Conservation (phyloP, 1,284 basidiomycete species). For the Pseudozyma pruni region DNA sequence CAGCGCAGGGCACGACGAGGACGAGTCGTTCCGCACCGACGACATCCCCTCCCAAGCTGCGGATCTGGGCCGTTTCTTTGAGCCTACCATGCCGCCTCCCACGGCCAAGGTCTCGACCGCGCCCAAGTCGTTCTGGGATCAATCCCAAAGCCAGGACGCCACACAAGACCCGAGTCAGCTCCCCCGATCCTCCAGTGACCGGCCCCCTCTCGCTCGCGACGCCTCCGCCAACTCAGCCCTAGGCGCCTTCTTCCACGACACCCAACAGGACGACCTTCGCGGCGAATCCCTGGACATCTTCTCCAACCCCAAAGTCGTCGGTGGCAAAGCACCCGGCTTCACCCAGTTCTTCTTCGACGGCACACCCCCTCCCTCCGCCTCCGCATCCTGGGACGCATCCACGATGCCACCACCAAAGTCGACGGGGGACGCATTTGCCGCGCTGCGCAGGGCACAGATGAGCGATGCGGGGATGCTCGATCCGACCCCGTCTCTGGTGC, state of each 20-base stretch:
- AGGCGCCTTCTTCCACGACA: slow-evolving; percentile 63
- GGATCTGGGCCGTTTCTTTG: slow-evolving; percentile 56
- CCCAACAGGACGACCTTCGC: slow-evolving; percentile 48
- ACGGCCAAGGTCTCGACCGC: slow-evolving; percentile 8
- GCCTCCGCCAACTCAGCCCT: slow-evolving; percentile 53
- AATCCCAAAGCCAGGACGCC: slow-evolving; percentile 27
- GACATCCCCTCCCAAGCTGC: slow-evolving; percentile 45
- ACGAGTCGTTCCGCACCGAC: slow-evolving; percentile 47
- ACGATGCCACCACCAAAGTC: slow-evolving; percentile 59
- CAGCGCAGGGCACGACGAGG: slow-evolving; percentile 22
- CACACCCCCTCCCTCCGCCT: slow-evolving; percentile 25
- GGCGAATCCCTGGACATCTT: slow-evolving; percentile 60
- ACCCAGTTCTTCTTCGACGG: slow-evolving; percentile 55
- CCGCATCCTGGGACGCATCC: slow-evolving; percentile 33
- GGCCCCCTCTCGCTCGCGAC: slow-evolving; percentile 16
- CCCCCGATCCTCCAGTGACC: slow-evolving; percentile 2
- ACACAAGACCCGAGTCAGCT: slow-evolving; percentile 29
- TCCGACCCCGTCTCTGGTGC: slow-evolving; percentile 48
- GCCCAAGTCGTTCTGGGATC: slow-evolving; percentile 34
- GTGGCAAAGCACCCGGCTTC: slow-evolving; percentile 46
- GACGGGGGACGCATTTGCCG: slow-evolving; percentile 57
- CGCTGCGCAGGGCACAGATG: slow-evolving; percentile 55
- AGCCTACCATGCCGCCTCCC: slow-evolving; percentile 39
- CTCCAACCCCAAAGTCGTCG: slow-evolving; percentile 40
- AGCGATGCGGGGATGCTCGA: slow-evolving; percentile 45